Evolutionary conservation across 2,329 filamentous ascomycete species (phyloP).

Genomic region (Arthrocladium fulminans): DNA sequence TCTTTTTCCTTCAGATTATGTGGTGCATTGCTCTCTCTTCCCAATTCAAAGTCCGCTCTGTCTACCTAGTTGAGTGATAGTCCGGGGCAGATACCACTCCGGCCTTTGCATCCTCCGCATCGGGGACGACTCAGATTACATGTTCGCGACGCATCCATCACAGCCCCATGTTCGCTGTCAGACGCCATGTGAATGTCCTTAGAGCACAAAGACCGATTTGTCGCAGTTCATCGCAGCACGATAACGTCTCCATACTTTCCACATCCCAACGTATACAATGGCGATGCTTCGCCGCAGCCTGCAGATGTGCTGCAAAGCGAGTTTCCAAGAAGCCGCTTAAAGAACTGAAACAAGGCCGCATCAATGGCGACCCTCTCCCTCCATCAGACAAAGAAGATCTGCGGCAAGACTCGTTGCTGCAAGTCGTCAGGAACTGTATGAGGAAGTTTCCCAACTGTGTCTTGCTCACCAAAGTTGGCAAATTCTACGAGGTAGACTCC

Average conservation of each 20-base stretch:
- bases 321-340: slow-evolving; percentile 29
- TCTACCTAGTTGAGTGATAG: neutral
- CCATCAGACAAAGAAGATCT: slow-evolving; percentile 38
- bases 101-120: neutral
- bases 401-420: slow-evolving; percentile 69
- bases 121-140: too few species aligned
- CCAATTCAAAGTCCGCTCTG: neutral
- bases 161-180: slow-evolving; percentile 1
- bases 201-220: neutral
- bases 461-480: slow-evolving; percentile 79
- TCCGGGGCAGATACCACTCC: neutral
- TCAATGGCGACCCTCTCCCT: slow-evolving; percentile 37
- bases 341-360: slow-evolving; percentile 48
- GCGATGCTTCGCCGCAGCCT: neutral
- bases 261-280: neutral
- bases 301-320: slow-evolving; percentile 14
- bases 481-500: slow-evolving; percentile 70
- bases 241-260: neutral
- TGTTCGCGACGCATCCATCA: neutral
- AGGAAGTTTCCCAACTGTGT: slow-evolving; percentile 84
- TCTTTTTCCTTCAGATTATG: neutral
- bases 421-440: slow-evolving; percentile 84
- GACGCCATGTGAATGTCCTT: neutral
- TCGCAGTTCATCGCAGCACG: neutral
- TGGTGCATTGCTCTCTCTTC: neutral